Conservation (phyloP, 441 rosid genomes). For the Metrosideros polymorpha region DNA sequence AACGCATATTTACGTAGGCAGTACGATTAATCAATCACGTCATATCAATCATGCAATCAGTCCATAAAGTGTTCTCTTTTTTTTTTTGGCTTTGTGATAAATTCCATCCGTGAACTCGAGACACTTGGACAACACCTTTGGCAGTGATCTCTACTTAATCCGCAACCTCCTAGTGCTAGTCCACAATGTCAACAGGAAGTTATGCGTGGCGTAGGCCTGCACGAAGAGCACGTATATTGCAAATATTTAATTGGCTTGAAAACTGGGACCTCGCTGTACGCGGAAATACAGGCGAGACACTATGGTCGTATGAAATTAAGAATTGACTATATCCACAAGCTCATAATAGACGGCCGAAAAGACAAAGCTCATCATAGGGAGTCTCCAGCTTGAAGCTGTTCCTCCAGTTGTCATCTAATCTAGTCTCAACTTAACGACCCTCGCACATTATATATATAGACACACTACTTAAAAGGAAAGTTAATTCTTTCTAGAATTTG, state of each 20-base stretch:
- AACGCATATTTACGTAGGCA: too few species aligned
- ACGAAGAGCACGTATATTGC: background rate
- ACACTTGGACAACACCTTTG: accelerated
- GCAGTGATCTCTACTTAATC: background rate
- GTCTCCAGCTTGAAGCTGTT: background rate
- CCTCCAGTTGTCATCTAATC: background rate
- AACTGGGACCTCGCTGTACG: background rate
- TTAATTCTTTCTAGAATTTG: background rate
- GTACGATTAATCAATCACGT: background rate
- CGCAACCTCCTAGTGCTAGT: background rate
- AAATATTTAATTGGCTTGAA: background rate
- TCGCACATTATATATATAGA: background rate
- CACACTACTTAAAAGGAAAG: background rate
- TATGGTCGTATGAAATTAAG: background rate
- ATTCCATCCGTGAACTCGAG: background rate
- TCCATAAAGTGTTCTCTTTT: background rate
- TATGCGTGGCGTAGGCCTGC: background rate
- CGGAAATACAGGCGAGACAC: background rate
- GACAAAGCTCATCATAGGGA: background rate
- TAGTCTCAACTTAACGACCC: background rate
- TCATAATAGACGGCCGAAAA: background rate
- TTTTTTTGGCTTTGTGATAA: accelerated
- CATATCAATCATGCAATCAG: accelerated
- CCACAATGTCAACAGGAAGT: background rate
- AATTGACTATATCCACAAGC: background rate